Base-by-base conservation (phyloP, 306 rosid genomes). In the Cucumis cinereus region DNA sequence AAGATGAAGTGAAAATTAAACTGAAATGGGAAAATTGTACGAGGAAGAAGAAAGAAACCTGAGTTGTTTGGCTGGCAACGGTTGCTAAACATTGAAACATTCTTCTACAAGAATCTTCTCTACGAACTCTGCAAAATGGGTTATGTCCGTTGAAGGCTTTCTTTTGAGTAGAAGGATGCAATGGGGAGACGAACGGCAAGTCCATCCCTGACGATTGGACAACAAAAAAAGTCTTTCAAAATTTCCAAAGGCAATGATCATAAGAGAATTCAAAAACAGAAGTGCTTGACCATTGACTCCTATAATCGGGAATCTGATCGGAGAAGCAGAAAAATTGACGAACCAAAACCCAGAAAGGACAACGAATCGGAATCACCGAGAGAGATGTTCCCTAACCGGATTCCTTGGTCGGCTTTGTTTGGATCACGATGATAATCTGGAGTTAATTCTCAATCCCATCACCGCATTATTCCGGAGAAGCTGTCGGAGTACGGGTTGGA, bases 171-270 rank as follows among this genome's bases (percentile, higher is more conserved):
- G 54, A 67, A 40, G 17, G 53, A 67, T 20, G 22, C 33, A 67
- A 5, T 12, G 64, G 86, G 81, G 55, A 67, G 36, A 77, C 81
- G 77, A 77, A 70, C 74, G 69, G 52, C 82, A n/a, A 78, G 56
- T 66, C 81, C 73, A 40, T 75, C 50, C 43, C 80, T 41, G 33
- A 60, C 45, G 81, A 80, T 8, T 62, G 43, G 69, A 23, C 23
- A 62, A 61, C 36, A 28, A 3, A 30, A 24, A 1, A 60, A 59
- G n/a, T 14, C 41, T 28, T 60, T 16, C 67, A 60, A 17, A 17
- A 62, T 7, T 17, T 62, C 40, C 12, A 62, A 62, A 16, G 69
- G 33, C 41, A 15, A 33, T 33, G 69, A 61, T 61, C 68, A 61
- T 15, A 60, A 28, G 36, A 24, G 36, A 58, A 58, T 12, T 58